These are phyloP conservation scores for Leccinum cinnamomeum DNA, from an alignment of 1,284 basidiomycete genomes.

Conservation along the genomic window DNA sequence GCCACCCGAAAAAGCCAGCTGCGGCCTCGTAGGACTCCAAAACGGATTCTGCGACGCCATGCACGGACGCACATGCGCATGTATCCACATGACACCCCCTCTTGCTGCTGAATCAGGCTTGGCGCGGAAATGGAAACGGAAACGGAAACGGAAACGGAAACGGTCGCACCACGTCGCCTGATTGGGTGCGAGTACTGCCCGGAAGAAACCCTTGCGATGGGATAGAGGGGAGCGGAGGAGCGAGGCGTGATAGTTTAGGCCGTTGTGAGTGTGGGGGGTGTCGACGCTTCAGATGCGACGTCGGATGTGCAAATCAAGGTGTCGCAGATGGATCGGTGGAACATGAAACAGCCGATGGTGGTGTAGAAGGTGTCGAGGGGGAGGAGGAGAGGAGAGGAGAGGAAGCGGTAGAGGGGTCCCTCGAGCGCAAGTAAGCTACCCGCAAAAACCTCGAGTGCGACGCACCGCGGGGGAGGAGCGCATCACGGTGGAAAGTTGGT, in stretches of 20 bases:
- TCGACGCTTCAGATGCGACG: constrained; percentile 17
- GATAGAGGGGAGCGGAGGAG: constrained; percentile 33
- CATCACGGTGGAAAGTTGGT: constrained; percentile 13
- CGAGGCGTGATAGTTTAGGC: constrained; percentile 35
- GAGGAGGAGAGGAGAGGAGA: background rate
- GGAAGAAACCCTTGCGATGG: constrained; percentile 29
- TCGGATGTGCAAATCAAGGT: constrained; percentile 12
- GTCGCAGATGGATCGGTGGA: constrained; percentile 5
- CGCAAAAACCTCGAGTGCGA: constrained; percentile 12
- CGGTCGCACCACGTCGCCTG: constrained; percentile 14
- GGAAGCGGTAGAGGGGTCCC: background rate
- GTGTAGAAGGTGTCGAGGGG: background rate
- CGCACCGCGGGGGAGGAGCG: constrained; percentile 28
- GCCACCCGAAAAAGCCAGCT: constrained; percentile 33
- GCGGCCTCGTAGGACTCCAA: constrained; percentile 29
- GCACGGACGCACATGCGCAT: constrained; percentile 2
- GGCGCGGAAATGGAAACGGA: no score
- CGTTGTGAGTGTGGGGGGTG: constrained; percentile 21
- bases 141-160: no score
- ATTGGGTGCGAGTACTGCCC: constrained; percentile 21
- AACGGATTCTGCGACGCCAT: constrained; percentile 23
- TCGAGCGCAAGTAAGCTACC: constrained; percentile 21
- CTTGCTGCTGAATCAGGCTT: no score
- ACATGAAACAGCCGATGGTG: constrained; percentile 1
- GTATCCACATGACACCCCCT: background rate